Percentiles rank a stretch among this genome's conserved stretches.
Conservation (phyloP, 2,329 filamentous ascomycete species). For the Botrytis deweyae region DNA sequence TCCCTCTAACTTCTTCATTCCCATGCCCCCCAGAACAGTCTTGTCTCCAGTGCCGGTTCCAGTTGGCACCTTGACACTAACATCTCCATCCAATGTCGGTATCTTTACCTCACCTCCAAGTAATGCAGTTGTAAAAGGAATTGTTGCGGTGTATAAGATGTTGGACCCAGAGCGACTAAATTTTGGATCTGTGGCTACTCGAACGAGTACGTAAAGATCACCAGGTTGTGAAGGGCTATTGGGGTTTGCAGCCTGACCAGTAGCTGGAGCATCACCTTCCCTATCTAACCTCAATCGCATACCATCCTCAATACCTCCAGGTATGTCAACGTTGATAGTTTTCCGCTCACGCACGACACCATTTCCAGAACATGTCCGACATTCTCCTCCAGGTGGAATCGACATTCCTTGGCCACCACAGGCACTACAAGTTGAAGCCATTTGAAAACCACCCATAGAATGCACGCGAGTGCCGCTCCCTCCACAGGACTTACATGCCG, state of each 20-base stretch:
- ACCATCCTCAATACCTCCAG: constrained; percentile 91
- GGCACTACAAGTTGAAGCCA: constrained; percentile 81
- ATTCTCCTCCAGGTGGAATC: constrained; percentile 79
- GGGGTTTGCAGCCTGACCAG: constrained; percentile 65
- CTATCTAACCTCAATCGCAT: constrained; percentile 85
- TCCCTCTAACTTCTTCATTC: constrained; percentile 81
- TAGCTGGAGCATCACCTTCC: constrained; percentile 83
- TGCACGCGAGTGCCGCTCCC: constrained; percentile 86
- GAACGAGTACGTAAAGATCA: constrained; percentile 88
- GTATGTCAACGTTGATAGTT: constrained; percentile 86
- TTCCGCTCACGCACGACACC: constrained; percentile 82
- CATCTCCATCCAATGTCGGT: constrained; percentile 85
- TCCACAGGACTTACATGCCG: constrained; percentile 75
- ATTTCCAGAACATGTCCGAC: constrained; percentile 73
- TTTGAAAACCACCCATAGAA: constrained; percentile 92
- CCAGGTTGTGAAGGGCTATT: constrained; percentile 68
- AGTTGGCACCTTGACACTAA: constrained; percentile 86
- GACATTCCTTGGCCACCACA: constrained; percentile 78
- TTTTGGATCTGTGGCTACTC: constrained; percentile 83
- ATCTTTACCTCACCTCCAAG: constrained; percentile 87
- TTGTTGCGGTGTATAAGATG: constrained; percentile 85
- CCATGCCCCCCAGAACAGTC: constrained; percentile 84
- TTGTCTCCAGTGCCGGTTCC: constrained; percentile 92
- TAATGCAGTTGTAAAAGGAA: constrained; percentile 89
- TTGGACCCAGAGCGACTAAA: constrained; percentile 87